These are phyloP conservation scores for Senecio squalidus DNA, from an alignment of 140 eudicot species.

Conservation along the genomic window DNA sequence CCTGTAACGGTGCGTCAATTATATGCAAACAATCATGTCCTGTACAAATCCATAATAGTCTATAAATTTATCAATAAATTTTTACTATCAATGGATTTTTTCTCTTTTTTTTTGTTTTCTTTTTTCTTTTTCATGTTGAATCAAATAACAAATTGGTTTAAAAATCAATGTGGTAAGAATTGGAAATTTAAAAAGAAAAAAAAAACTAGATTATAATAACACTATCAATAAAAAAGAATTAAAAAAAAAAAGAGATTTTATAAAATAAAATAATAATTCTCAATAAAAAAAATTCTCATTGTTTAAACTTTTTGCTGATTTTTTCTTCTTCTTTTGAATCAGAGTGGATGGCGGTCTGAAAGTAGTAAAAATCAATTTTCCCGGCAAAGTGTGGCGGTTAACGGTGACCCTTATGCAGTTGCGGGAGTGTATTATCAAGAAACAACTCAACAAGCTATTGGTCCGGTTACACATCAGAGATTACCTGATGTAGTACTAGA, in stretches of 20 bases:
- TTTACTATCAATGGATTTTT: neutral
- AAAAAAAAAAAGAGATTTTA: neutral
- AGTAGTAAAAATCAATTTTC: slow-evolving; percentile 56
- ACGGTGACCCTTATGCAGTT: slow-evolving; percentile 28
- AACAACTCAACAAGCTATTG: slow-evolving; percentile 19
- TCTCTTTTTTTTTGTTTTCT: neutral
- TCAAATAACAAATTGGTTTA: neutral
- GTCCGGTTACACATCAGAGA: slow-evolving; percentile 15
- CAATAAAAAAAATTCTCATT: too few relatives aligned
- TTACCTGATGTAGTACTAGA: slow-evolving; percentile 12
- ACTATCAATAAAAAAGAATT: too few relatives aligned
- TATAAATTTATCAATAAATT: slow-evolving; percentile 14
- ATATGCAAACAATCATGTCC: slow-evolving; percentile 30
- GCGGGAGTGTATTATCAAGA: slow-evolving; percentile 29
- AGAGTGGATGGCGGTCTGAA: slow-evolving; percentile 66
- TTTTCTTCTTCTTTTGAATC: slow-evolving; percentile 31
- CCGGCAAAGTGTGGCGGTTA: slow-evolving; percentile 37
- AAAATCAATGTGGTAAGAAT: neutral
- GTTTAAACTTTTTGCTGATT: slow-evolving; percentile 20
- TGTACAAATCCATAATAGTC: slow-evolving; percentile 30
- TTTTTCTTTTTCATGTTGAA: neutral
- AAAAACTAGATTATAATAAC: too few relatives aligned
- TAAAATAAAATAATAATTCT: neutral
- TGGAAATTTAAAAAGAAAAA: neutral
- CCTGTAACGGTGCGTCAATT: slow-evolving; percentile 98